phyloP scores from a whole-genome alignment of 768 basidiomycete genomes.

The Lactarius trivialis region DNA sequence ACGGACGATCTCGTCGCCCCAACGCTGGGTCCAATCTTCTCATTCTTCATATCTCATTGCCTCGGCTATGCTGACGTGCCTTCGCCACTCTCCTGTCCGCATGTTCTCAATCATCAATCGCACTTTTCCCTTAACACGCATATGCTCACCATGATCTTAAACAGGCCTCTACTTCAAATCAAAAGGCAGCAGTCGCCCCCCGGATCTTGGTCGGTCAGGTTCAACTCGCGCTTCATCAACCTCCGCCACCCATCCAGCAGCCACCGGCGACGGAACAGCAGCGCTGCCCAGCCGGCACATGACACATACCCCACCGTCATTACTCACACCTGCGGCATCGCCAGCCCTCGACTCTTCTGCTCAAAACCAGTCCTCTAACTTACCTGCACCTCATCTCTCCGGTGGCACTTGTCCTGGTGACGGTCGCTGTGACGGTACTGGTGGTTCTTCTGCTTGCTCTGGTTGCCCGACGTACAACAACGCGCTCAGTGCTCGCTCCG shows the following conservation, averaged over 20 bases:
- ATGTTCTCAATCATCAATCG: slow-evolving; percentile 17
- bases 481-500: slow-evolving; percentile 40
- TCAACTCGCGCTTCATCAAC: slow-evolving; percentile 18
- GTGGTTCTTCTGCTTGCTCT: slow-evolving; percentile 85
- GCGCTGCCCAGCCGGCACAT: slow-evolving; percentile 25
- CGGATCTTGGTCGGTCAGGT: slow-evolving; percentile 40
- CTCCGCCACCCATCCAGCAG: slow-evolving; percentile 25
- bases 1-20: slow-evolving; percentile 17
- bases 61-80: slow-evolving; percentile 18
- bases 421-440: slow-evolving; percentile 95
- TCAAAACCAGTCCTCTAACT: slow-evolving; percentile 23
- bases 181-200: slow-evolving; percentile 66
- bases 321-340: slow-evolving; percentile 29
- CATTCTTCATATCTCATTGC: slow-evolving; percentile 21
- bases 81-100: slow-evolving; percentile 15
- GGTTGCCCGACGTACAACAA: slow-evolving; percentile 99
- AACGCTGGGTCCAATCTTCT: slow-evolving; percentile 8
- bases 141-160: slow-evolving; percentile 15
- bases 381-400: slow-evolving; percentile 21
- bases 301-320: slow-evolving; percentile 31
- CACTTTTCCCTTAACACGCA: slow-evolving; percentile 12
- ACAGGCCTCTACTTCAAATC: slow-evolving; percentile 84
- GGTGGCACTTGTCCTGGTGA: slow-evolving; percentile 94
- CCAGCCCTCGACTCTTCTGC: slow-evolving; percentile 28
- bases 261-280: slow-evolving; percentile 30